These are phyloP conservation scores for Beta vulgaris DNA, from an alignment of 148 eudicot species.

Conservation along the genomic window DNA sequence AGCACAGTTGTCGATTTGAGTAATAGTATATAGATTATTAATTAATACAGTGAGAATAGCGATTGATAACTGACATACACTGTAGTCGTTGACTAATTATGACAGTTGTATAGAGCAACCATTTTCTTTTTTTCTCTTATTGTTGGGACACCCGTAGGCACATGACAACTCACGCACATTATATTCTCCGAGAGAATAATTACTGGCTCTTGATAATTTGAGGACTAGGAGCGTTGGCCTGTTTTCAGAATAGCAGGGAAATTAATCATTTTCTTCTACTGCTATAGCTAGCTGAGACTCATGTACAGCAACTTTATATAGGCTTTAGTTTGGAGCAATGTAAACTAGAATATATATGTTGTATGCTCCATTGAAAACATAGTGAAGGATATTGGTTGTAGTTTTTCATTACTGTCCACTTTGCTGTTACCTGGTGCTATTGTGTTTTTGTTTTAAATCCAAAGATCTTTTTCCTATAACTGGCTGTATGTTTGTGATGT, in stretches of 20 bases:
- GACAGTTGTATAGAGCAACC: neutral
- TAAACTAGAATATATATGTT: neutral
- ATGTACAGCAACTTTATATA: neutral
- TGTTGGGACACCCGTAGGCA: no score
- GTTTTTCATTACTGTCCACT: neutral
- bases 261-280: neutral
- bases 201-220: neutral
- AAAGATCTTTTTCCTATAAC: neutral
- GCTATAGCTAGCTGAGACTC: neutral
- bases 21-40: neutral
- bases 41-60: neutral
- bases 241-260: neutral
- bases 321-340: neutral
- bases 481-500: neutral
- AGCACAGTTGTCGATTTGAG: neutral
- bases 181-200: neutral
- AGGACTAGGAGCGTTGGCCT: neutral
- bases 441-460: conserved; percentile 4
- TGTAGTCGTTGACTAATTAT: neutral
- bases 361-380: no score
- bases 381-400: neutral
- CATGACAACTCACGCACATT: neutral
- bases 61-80: neutral
- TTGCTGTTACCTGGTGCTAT: neutral
- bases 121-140: no score